A percentile compares a stretch with the other conserved stretches of the same genome.
These are phyloP conservation scores for Cotoneaster glaucophyllus DNA, from an alignment of 306 rosid species.

Conservation along the genomic window DNA sequence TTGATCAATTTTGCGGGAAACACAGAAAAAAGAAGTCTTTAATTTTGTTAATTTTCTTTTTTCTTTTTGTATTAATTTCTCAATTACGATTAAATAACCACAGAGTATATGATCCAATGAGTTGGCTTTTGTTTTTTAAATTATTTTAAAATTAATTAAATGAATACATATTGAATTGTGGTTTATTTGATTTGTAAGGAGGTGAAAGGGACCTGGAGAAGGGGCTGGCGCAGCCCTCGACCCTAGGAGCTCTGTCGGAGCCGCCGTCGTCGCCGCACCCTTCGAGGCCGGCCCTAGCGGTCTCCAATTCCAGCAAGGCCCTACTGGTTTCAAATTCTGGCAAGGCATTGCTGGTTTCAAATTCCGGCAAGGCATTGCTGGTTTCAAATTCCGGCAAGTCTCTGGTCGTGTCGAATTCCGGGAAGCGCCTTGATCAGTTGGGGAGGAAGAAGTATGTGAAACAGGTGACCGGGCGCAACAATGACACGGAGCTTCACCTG, in stretches of 20 bases:
- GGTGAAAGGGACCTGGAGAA: constrained; percentile 38
- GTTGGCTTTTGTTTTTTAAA: not conserved
- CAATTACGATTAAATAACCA: not conserved
- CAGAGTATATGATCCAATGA: not conserved
- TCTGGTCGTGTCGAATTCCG: constrained; percentile 48
- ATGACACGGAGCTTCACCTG: constrained; percentile 81
- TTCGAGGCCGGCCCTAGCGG: constrained; percentile 24
- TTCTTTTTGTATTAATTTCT: not conserved
- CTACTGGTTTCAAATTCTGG: constrained; percentile 50
- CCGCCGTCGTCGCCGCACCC: constrained; percentile 45
- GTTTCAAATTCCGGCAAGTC: constrained; percentile 15
- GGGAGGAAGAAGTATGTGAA: constrained; percentile 65
- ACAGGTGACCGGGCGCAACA: constrained; percentile 81
- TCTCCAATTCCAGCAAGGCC: constrained; percentile 45
- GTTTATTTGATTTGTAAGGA: not conserved
- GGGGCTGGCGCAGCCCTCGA: constrained; percentile 6
- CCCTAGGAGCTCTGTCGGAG: constrained; percentile 30
- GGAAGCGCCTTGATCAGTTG: constrained; percentile 44
- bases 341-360: constrained; percentile 47
- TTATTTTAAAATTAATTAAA: no score
- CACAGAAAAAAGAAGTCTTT: not conserved
- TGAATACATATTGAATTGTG: no score
- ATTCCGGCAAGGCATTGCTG: constrained; percentile 41
- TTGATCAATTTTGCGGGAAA: not conserved
- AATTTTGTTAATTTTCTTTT: not conserved